Conservation (phyloP, 2,329 filamentous ascomycete species). For the Annulohypoxylon truncatum region DNA sequence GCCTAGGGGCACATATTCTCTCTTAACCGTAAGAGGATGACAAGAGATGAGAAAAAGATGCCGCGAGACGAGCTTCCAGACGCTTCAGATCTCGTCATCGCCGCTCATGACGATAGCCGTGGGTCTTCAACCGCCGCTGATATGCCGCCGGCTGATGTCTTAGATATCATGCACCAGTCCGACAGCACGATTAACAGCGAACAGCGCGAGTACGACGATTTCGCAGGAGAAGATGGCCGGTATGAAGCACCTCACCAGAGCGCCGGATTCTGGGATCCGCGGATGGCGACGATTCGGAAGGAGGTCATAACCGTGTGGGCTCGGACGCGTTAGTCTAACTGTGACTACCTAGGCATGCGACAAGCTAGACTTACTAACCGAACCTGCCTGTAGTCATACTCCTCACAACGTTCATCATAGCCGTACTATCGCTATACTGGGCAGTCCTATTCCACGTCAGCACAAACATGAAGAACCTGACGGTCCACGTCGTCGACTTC, state of each 20-base stretch:
- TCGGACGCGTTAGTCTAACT: constrained; percentile 38
- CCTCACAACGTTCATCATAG: constrained; percentile 66
- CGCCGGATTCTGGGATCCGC: constrained; percentile 45
- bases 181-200: constrained; percentile 22
- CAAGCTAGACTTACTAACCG: background rate
- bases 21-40: background rate
- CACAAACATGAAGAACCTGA: constrained; percentile 59
- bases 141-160: background rate
- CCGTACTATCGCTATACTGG: constrained; percentile 71
- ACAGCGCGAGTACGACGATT: constrained; percentile 32
- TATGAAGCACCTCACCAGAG: constrained; percentile 39
- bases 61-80: constrained; percentile 19
- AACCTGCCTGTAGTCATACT: constrained; percentile 54
- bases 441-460: constrained; percentile 65
- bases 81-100: constrained; percentile 22
- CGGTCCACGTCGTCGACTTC: constrained; percentile 71
- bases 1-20: background rate
- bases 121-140: background rate
- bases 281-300: constrained; percentile 38
- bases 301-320: constrained; percentile 40
- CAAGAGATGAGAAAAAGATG: constrained; percentile 5
- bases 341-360: background rate
- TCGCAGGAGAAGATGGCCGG: constrained; percentile 8
- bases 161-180: constrained; percentile 14
- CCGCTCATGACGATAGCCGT: constrained; percentile 15